Percentiles rank a stretch among this genome's conserved stretches.
These are phyloP conservation scores for Mortierella polycephala DNA, from an alignment of 371 early-diverging fungal genomes.

Conservation along the genomic window DNA sequence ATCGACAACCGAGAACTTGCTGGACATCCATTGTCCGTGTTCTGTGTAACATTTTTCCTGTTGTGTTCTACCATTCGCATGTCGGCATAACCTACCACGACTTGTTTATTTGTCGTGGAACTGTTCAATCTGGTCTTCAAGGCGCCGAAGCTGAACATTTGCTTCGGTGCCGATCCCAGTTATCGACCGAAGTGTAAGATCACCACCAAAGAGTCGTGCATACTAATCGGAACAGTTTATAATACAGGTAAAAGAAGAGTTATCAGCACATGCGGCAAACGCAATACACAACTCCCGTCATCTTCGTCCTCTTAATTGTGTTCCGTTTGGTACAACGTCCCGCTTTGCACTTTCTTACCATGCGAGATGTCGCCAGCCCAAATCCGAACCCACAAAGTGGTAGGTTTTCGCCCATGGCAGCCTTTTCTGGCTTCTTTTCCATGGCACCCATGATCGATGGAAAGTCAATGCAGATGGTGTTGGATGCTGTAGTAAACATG, in stretches of 20 bases:
- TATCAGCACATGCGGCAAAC: neutral
- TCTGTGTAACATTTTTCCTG: too few relatives aligned
- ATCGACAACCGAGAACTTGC: too few relatives aligned
- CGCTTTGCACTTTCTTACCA: slow-evolving; percentile 14
- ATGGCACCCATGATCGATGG: slow-evolving; percentile 44
- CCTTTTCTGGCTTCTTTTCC: slow-evolving; percentile 37
- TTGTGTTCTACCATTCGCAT: too few relatives aligned
- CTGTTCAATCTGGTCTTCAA: slow-evolving; percentile 47
- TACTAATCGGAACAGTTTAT: slow-evolving; percentile 14
- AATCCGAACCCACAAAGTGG: slow-evolving; percentile 54
- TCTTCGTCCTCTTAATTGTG: too few relatives aligned
- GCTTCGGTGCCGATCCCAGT: slow-evolving; percentile 43
- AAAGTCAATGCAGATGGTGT: slow-evolving; percentile 45
- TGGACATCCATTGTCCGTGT: too few relatives aligned
- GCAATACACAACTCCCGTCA: neutral
- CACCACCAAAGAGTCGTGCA: slow-evolving; percentile 43
- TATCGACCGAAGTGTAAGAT: slow-evolving; percentile 27
- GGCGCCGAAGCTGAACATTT: slow-evolving; percentile 21
- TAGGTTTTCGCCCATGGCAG: slow-evolving; percentile 42
- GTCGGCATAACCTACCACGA: too few relatives aligned
- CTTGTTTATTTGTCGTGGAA: slow-evolving; percentile 12
- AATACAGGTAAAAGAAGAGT: neutral
- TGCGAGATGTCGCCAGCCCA: slow-evolving; percentile 46
- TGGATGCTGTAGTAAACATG: slow-evolving; percentile 52
- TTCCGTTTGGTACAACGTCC: neutral